These are phyloP conservation scores for Chenopodium formosanum DNA, from an alignment of 148 eudicot species.

Conservation along the genomic window DNA sequence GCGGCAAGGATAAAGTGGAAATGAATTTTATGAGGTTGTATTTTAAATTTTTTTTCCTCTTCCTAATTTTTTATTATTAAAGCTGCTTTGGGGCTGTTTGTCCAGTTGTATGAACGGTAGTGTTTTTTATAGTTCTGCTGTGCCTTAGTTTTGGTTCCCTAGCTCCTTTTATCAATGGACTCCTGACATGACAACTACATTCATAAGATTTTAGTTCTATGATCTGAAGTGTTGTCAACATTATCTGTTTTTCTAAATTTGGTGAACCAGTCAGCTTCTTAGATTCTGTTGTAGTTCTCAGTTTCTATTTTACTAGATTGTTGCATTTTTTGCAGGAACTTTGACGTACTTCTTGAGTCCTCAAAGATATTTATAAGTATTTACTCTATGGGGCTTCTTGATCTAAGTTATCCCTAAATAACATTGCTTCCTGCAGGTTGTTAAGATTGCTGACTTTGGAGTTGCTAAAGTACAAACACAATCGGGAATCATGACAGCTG, in stretches of 20 bases:
- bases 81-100: neutral
- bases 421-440: conserved; percentile 37
- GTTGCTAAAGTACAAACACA: conserved; percentile 63
- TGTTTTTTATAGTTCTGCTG: neutral
- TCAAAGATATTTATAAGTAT: neutral
- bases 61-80: neutral
- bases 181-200: neutral
- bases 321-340: neutral
- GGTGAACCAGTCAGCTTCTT: neutral
- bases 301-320: neutral
- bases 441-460: conserved; percentile 81
- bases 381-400: neutral
- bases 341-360: neutral
- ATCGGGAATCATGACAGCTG: conserved; percentile 73
- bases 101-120: neutral
- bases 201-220: neutral
- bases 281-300: neutral
- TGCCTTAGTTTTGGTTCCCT: neutral
- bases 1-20: neutral
- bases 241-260: neutral
- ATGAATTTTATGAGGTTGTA: neutral
- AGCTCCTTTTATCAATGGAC: too few species aligned
- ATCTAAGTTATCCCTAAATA: neutral
- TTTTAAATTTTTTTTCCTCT: too few species aligned
- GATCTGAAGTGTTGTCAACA: neutral